phyloP scores from a whole-genome alignment of 2,329 filamentous ascomycete genomes.

The Xylariales sp. region DNA sequence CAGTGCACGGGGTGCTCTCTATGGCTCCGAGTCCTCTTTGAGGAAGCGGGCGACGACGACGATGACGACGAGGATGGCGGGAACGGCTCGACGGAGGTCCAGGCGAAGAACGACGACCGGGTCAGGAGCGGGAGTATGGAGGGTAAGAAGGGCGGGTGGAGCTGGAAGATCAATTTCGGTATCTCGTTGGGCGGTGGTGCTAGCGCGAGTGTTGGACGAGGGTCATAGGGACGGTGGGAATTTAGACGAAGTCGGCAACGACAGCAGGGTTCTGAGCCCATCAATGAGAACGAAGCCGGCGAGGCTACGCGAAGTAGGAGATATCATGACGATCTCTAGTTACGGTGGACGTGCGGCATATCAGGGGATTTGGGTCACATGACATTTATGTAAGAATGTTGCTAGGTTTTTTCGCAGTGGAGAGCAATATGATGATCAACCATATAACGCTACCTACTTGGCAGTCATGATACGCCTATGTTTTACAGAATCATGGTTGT shows the following conservation, averaged over 20 bases:
- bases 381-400: too few relatives aligned
- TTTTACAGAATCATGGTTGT: too few relatives aligned
- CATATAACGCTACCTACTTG: too few relatives aligned
- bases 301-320: too few relatives aligned
- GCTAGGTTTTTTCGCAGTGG: too few relatives aligned
- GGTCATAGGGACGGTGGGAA: not conserved
- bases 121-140: constrained; percentile 10
- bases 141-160: constrained; percentile 13
- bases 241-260: too few relatives aligned
- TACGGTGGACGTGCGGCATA: too few relatives aligned
- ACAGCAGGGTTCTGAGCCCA: too few relatives aligned
- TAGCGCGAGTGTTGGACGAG: constrained; percentile 2
- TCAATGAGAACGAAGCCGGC: not conserved
- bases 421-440: too few relatives aligned
- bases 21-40: constrained; percentile 62
- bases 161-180: constrained; percentile 24
- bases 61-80: constrained; percentile 15
- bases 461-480: too few relatives aligned
- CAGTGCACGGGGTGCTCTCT: constrained; percentile 63
- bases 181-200: constrained; percentile 18
- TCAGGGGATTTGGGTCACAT: too few relatives aligned
- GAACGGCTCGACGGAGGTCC: constrained; percentile 1
- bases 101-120: constrained; percentile 14
- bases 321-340: too few relatives aligned
- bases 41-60: constrained; percentile 40